Base-by-base conservation (phyloP, 371 early-diverging fungal genomes). In the Synchytrium microbalum region DNA sequence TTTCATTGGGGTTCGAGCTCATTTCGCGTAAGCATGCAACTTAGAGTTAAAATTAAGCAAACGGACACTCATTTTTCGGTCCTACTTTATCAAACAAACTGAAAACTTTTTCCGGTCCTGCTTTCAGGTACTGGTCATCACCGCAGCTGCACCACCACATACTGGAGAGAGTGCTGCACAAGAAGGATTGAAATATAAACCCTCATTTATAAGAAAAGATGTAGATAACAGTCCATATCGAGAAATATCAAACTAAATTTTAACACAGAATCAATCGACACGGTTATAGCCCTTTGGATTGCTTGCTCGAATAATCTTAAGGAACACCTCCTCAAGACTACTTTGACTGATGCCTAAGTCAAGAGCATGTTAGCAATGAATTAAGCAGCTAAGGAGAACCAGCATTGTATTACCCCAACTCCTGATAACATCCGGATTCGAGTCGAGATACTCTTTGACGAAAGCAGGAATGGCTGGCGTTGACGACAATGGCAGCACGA, bases 391-490 rank as follows among this genome's bases (percentile, higher is more conserved):
- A 69, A 32, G 79, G 64, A 64, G 79, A 81, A 54, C 82, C 79
- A 62, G 84, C 84, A 64, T 86, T 84, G n/a, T n/a, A n/a, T n/a
- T n/a, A n/a, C n/a, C n/a, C 79, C 86, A 88, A 10, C 79, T 73
- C 61, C 76, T 78, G 60, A 86, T 73, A 62, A 83, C 29, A 8
- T 65, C 67, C 59, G 57, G 74, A 57, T 76, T 71, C 46, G 62
- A 29, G 19, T 72, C 76, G 62, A 86, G 70, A 69, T 77, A 81
- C 33, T 73, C 68, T 38, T 38, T 38, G 3, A 86, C 72, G 58
- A 86, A 69, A 5, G 60, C 57, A 1, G 85, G 85, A 29, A 86
- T 71, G 31, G 63, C 54, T 24, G 63, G 62, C 65, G 73, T 72
- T 5, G 64, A 62, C 2, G 69, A 38, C 0, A 79, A 66, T 2